Evolutionary conservation across 1,284 basidiomycete species (phyloP).

Genomic region (Cryptococcus hybrid): DNA sequence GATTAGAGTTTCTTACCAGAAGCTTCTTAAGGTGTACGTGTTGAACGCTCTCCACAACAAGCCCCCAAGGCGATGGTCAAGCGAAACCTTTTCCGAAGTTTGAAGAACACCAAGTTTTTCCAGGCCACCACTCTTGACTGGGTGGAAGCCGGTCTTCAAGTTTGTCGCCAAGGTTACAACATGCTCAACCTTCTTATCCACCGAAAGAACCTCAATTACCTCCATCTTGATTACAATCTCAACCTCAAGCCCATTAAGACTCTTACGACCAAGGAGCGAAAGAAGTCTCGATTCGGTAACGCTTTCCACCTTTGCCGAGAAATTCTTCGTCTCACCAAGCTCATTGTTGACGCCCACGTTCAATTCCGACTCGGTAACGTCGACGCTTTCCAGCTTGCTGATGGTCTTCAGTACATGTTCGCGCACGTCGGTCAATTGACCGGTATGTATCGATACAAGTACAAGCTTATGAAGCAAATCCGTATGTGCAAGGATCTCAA

Average conservation of each 20-base stretch:
- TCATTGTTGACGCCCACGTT: slow-evolving; percentile 97
- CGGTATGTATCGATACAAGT: slow-evolving; percentile 90
- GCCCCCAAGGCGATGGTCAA: slow-evolving; percentile 96
- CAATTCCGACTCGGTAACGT: slow-evolving; percentile 98
- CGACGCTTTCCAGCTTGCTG: slow-evolving; percentile 98
- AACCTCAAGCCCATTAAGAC: slow-evolving; percentile 92
- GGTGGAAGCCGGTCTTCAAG: slow-evolving; percentile 99
- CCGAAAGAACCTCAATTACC: slow-evolving; percentile 97
- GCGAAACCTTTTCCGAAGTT: slow-evolving; percentile 92
- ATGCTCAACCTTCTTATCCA: slow-evolving; percentile 99
- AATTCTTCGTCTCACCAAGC: slow-evolving; percentile 94
- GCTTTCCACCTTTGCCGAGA: slow-evolving; percentile 97
- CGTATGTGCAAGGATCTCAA: slow-evolving; percentile 99
- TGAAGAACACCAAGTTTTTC: slow-evolving; percentile 99
- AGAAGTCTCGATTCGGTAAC: slow-evolving; percentile 99
- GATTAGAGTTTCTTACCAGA: slow-evolving; percentile 98
- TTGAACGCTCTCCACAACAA: slow-evolving; percentile 88
- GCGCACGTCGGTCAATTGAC: slow-evolving; percentile 96
- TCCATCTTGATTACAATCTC: slow-evolving; percentile 56
- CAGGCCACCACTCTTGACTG: slow-evolving; percentile 97
- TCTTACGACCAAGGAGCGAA: slow-evolving; percentile 97
- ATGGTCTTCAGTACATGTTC: slow-evolving; percentile 97
- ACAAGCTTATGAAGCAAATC: slow-evolving; percentile 98
- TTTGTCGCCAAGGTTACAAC: slow-evolving; percentile 98
- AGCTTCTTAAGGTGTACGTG: slow-evolving; percentile 94